These are phyloP conservation scores for Tetrapisispora fleetii DNA, from an alignment of 805 yeast species.

Conservation along the genomic window DNA sequence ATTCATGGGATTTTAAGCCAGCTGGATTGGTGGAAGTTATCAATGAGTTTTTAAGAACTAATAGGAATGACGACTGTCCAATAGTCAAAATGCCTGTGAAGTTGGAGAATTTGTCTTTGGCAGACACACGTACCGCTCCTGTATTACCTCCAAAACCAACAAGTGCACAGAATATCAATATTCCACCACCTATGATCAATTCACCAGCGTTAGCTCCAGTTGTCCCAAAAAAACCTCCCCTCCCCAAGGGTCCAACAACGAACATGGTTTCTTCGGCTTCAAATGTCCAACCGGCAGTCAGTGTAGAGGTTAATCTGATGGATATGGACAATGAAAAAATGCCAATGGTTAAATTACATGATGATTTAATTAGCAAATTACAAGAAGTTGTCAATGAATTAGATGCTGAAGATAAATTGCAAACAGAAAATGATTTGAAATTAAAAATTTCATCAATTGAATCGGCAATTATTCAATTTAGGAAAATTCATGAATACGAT, in stretches of 20 bases:
- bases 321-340: constrained; percentile 3
- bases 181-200: neutral
- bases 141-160: neutral
- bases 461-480: constrained; percentile 31
- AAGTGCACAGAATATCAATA: neutral
- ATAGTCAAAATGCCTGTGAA: neutral
- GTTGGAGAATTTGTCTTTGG: neutral
- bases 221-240: neutral
- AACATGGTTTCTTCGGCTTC: constrained; percentile 2
- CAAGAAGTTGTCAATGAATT: constrained; percentile 8
- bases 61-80: neutral
- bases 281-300: constrained; percentile 4
- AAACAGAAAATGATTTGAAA: neutral
- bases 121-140: neutral
- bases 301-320: constrained; percentile 8
- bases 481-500: constrained; percentile 31
- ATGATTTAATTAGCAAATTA: constrained; percentile 9
- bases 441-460: constrained; percentile 12
- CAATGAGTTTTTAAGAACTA: constrained; percentile 6
- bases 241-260: neutral
- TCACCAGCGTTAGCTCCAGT: neutral
- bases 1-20: constrained; percentile 41
- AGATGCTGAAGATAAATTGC: constrained; percentile 5
- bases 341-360: constrained; percentile 5
- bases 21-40: constrained; percentile 6